Evolutionary conservation across 2,329 filamentous ascomycete species (phyloP), one percentile per base, ranked within the genome.

Genomic region (Clonostachys rosea): DNA sequence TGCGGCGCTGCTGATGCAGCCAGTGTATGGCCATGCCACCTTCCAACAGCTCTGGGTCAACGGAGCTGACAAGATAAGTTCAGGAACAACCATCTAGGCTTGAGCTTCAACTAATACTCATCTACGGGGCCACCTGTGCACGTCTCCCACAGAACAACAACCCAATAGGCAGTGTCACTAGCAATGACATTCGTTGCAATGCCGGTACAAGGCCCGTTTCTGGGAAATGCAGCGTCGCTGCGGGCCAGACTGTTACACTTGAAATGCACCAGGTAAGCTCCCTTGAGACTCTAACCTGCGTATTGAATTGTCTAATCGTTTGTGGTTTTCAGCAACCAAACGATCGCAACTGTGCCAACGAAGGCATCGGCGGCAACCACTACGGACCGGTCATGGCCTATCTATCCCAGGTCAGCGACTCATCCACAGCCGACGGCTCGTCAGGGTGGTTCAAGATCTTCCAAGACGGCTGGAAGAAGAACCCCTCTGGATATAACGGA

Each of bases 381-480:
- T 77, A 73, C 53, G 75, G 76, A 10, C 76, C 76, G 1, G 73
- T 79, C 30, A 68, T 76, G 41, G 66, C 76, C 2, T 78, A 79
- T 57, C 64, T 78, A 47, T 69, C 68, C 56, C 70, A 75, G 52
- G 76, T 79, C 17, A 49, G 62, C 24, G 69, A 78, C 54, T 69
- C 76, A 5, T 57, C 66, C 33, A 69, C 63, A 0, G 71, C 74
- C 42, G 64, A 68, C 48, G 69, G 69, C 10, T 61, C 65, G 2
- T 57, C 63, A 5, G 58, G 61, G 5, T 79, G 71, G 72, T 78
- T 79, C 66, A 80, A 80, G 64, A 69, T 79, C 50, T 74, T 69
- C 52, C 67, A 73, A 49, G 67, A 74, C 50, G 70, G 73, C 4
- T 71, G 71, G 67, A 44, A 49, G 11, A 49, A 58, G 2, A 63